Percentiles rank a stretch among this genome's conserved stretches.
phyloP scores from a whole-genome alignment of 2,329 filamentous ascomycete species.

The Monosporascus ibericus region DNA sequence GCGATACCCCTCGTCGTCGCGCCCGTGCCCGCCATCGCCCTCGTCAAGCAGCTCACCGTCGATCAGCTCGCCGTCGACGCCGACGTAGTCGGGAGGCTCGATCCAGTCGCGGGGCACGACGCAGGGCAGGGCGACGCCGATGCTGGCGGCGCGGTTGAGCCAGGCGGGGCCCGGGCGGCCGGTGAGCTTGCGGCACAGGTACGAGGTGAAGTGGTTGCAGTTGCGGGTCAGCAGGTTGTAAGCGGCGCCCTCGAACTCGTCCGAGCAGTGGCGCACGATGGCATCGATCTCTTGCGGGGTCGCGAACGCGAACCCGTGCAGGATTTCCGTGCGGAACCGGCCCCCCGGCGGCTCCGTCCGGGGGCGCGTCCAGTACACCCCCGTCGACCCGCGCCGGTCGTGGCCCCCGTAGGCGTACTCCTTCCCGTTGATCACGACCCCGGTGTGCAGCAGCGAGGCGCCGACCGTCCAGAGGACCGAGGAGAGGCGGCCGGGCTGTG shows the following conservation, averaged over 20 bases:
- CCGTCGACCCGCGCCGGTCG: conserved; percentile 61
- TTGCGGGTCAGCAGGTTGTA: conserved; percentile 82
- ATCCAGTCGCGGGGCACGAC: conserved; percentile 80
- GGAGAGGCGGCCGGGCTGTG: conserved; percentile 66
- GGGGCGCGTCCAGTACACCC: conserved; percentile 78
- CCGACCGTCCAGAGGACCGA: conserved; percentile 73
- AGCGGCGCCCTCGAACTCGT: conserved; percentile 66
- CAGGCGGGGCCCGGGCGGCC: conserved; percentile 64
- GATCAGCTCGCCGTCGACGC: conserved; percentile 63
- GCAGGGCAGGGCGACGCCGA: conserved; percentile 75
- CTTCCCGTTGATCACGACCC: conserved; percentile 70
- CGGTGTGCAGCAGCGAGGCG: conserved; percentile 72
- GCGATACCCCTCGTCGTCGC: conserved; percentile 33
- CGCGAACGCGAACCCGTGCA: conserved; percentile 73
- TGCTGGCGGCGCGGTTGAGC: conserved; percentile 79
- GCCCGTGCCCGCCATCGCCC: conserved; percentile 35
- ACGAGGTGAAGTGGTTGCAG: conserved; percentile 83
- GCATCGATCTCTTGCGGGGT: conserved; percentile 63
- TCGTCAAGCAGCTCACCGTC: conserved; percentile 35
- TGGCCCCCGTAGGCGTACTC: conserved; percentile 87
- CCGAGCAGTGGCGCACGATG: conserved; percentile 62
- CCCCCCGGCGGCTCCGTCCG: conserved; percentile 68
- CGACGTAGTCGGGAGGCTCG: conserved; percentile 69
- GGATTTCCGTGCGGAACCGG: conserved; percentile 66
- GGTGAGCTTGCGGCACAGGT: conserved; percentile 68